Base-by-base conservation (phyloP, 2,329 filamentous ascomycete genomes). In the Exophiala phaeomuriformis region DNA sequence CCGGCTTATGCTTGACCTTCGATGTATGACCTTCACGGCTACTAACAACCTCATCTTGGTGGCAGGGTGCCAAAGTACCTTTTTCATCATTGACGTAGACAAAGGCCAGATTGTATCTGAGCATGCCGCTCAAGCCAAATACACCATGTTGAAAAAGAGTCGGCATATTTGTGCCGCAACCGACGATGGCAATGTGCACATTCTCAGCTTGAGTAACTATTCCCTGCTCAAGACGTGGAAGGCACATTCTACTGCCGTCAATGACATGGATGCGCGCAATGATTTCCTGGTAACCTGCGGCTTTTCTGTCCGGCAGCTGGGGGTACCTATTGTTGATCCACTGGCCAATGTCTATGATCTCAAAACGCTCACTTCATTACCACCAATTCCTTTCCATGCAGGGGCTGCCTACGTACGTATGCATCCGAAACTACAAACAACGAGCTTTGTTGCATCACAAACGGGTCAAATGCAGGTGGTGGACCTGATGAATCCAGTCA, bases 201-300 rank as follows among this genome's bases (percentile, higher is more conserved):
- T 96, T 31, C 77, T 98, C 27, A 91, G 95, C 65, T 81, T 90
- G 1, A 75, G 81, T 51, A 88, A 79, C 52, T 87, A 95, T 65
- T 79, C 81, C 40, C 78, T 95, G 3, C 76, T 93, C 62, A 94
- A 91, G 67, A 82, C 82, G 7, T 98, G 93, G 87, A 88, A 88
- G 67, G 90, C 91, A 0, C 93, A 98, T 66, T 85, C 85, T 1
- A 87, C 88, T 5, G 81, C 84, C 48, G 88, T 98, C 67, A 95
- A 89, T 68, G 91, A 97, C 68, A 96, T 98, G 88, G 93, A 98
- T 72, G 89, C 90, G 5, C 88, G 93, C 66, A 88, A 93, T 65
- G 91, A 97, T 68, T 93, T 93, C 61, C 83, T 98, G 50, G 86
- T 97, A 27, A 97, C 93, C 3, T 98, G 93, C 68, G 93, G 93